Base-by-base conservation (phyloP, 257 asterid species). In the Euphrasia confusa region DNA sequence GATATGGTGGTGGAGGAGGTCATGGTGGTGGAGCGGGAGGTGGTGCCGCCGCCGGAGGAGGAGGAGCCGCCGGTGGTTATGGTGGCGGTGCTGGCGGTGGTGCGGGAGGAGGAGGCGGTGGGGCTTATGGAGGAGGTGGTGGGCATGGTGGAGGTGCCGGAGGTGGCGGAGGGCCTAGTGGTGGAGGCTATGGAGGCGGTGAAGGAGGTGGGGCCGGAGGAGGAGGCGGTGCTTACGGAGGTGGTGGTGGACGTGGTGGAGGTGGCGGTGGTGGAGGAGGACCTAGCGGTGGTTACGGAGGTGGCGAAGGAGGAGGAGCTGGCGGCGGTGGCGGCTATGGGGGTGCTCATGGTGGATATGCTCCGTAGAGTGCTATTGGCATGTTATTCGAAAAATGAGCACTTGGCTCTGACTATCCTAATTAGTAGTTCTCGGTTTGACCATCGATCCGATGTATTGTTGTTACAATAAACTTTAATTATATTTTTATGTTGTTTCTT, bases 141-240 rank as follows among this genome's bases (percentile, higher is more conserved):
- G 79, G 79, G 1, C 67, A 49, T 66, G 79, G 79, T 5, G 75
- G 70, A 0, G 79, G 75, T 1, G 67, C 68, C 2, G 80, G 80
- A 0, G 76, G 79, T 5, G 76, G 76, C 1, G 66, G 74, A 24
- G 58, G 58, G 9, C 33, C 33, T 24, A 10, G 13, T 66, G 79
- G 79, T 7, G 17, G 71, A 26, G 70, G 68, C 2, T 50, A 52
- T 37, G 78, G 84, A 4, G 78, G 68, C 2, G 77, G 59, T 2
- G 89, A 82, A 10, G 83, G 69, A 64, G 89, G 85, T 18, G 94
- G 90, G 1, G 80, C 76, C 8, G 90, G 90, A 7, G 83, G 78
- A 0, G 78, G 52, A 3, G 75, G 79, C 4, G 75, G 80, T 13
- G 80, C 73, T 57, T 73, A 74, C 11, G 75, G 72, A 6, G 61